These are phyloP conservation scores for Phalaenopsis hybrid DNA, from an alignment of 116 monocot genomes.

Conservation along the genomic window DNA sequence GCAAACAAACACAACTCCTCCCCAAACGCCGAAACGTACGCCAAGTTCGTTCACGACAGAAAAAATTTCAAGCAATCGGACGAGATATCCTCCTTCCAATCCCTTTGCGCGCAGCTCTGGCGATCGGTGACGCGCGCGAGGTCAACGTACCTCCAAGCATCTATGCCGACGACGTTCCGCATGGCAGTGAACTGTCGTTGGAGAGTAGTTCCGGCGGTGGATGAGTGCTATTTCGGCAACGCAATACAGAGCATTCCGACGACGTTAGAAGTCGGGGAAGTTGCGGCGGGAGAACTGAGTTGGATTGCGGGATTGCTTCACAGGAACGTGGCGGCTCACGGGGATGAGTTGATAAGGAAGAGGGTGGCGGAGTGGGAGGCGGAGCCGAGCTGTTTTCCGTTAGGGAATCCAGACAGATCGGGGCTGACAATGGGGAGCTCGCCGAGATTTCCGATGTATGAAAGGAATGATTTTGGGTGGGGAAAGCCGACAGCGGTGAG, in stretches of 20 bases:
- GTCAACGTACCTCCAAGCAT: background rate
- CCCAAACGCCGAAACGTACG: background rate
- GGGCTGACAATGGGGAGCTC: slow-evolving; percentile 32
- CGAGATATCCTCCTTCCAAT: slow-evolving; percentile 54
- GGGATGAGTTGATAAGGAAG: slow-evolving; percentile 5
- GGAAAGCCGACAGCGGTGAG: slow-evolving; percentile 32
- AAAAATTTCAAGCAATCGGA: background rate
- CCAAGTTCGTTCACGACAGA: background rate
- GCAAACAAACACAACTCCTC: slow-evolving; percentile 30
- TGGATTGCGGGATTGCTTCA: background rate
- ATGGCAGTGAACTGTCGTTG: slow-evolving; percentile 13
- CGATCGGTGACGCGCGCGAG: slow-evolving; percentile 27
- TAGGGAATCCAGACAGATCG: slow-evolving; percentile 8
- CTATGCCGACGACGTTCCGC: slow-evolving; percentile 15
- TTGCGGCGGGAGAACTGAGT: background rate
- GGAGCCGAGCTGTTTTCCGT: slow-evolving; percentile 10
- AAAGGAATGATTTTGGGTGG: slow-evolving; percentile 45
- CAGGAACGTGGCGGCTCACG: slow-evolving; percentile 8
- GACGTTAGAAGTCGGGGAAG: slow-evolving; percentile 15
- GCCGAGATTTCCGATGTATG: slow-evolving; percentile 33
- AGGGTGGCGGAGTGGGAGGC: slow-evolving; percentile 14
- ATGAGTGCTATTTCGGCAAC: slow-evolving; percentile 31
- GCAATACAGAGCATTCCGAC: slow-evolving; percentile 3
- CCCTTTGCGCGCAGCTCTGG: slow-evolving; percentile 22
- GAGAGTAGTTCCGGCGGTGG: slow-evolving; percentile 15